Evolutionary conservation across 371 early-diverging fungal species (phyloP).

Genomic region (Cokeromyces recurvatus): DNA sequence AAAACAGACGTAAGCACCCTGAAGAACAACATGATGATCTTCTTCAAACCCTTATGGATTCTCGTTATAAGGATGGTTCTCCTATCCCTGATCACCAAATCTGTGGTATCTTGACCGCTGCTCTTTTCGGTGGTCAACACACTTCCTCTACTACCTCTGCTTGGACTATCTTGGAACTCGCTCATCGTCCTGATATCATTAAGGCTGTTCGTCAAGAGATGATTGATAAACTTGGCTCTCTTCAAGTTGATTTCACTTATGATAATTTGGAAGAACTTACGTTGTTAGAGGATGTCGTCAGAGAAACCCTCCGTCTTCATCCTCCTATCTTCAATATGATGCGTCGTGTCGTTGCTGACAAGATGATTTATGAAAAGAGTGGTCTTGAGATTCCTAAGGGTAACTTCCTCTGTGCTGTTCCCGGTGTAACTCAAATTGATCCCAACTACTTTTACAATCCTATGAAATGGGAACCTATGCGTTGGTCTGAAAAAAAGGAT

Average conservation of each 20-base stretch:
- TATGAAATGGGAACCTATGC: slow-evolving; percentile 70
- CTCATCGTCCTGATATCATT: slow-evolving; percentile 66
- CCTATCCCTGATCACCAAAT: slow-evolving; percentile 74
- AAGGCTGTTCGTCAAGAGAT: slow-evolving; percentile 62
- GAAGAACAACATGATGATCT: slow-evolving; percentile 55
- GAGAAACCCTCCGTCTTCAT: slow-evolving; percentile 89
- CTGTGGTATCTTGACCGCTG: slow-evolving; percentile 93
- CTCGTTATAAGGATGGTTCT: slow-evolving; percentile 87
- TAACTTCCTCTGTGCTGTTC: slow-evolving; percentile 81
- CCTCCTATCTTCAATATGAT: slow-evolving; percentile 92
- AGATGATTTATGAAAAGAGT: slow-evolving; percentile 58
- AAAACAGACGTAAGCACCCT: slow-evolving; percentile 59
- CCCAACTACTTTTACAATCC: slow-evolving; percentile 75
- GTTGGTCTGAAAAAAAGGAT: slow-evolving; percentile 64
- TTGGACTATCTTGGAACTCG: slow-evolving; percentile 88
- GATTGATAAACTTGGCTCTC: slow-evolving; percentile 55
- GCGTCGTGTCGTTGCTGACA: slow-evolving; percentile 81
- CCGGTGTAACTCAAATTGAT: slow-evolving; percentile 82
- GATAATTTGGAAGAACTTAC: slow-evolving; percentile 74
- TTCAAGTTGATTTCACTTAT: slow-evolving; percentile 59
- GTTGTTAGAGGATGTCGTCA: slow-evolving; percentile 76
- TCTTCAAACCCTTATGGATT: slow-evolving; percentile 77
- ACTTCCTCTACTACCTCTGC: slow-evolving; percentile 92
- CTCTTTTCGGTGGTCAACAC: slow-evolving; percentile 96
- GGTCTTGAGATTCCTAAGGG: slow-evolving; percentile 86